Evolutionary conservation across 768 basidiomycete species (phyloP).

Genomic region (Scleroderma bovista): DNA sequence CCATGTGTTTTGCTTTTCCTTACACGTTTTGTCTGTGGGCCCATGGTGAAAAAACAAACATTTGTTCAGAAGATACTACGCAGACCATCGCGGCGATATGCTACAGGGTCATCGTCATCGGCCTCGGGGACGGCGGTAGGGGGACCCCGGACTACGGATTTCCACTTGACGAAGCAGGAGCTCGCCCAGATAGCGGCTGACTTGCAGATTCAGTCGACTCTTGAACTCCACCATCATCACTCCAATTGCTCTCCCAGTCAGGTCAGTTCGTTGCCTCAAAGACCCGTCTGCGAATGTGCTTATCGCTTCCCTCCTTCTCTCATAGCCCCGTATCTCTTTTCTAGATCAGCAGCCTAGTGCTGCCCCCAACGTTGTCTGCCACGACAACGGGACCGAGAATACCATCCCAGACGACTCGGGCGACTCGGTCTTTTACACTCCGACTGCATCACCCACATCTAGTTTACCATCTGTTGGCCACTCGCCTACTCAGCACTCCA

Average conservation of each 20-base stretch:
- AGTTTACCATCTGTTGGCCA: slow-evolving; percentile 35
- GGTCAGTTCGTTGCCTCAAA: not conserved
- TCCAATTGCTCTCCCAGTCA: not conserved
- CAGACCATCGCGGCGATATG: slow-evolving; percentile 60
- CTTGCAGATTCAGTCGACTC: not conserved
- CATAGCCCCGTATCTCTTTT: not conserved
- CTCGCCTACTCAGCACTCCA: slow-evolving; percentile 20
- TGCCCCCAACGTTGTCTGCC: not conserved
- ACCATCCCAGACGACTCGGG: slow-evolving; percentile 28
- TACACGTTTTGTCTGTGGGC: not conserved
- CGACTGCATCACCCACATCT: slow-evolving; percentile 47
- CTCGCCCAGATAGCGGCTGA: slow-evolving; percentile 42
- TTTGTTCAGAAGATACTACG: slow-evolving; percentile 57
- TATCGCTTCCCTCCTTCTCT: not conserved
- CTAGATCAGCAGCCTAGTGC: not conserved
- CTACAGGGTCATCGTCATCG: slow-evolving; percentile 15
- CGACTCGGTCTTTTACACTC: slow-evolving; percentile 53
- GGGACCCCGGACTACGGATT: slow-evolving; percentile 32
- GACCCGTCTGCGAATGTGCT: not conserved
- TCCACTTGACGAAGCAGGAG: slow-evolving; percentile 46
- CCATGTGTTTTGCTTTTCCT: not conserved
- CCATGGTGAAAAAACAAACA: slow-evolving; percentile 48
- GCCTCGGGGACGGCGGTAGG: not conserved
- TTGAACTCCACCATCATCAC: not conserved
- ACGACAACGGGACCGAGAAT: not conserved